Conservation (phyloP, 257 asterid species). For the Ilex aquifolium region DNA sequence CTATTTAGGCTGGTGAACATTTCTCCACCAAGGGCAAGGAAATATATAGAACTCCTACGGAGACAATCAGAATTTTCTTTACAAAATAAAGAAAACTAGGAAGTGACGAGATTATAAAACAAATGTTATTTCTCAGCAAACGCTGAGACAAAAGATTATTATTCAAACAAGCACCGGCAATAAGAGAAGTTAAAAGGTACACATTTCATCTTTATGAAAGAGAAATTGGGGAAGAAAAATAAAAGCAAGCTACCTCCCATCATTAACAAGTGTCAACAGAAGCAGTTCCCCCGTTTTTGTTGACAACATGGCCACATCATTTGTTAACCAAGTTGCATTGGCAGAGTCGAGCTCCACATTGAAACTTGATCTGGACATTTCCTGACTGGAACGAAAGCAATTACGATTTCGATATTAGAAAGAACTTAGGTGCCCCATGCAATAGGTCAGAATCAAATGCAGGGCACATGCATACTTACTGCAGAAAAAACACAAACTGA, state of each 20-base stretch:
- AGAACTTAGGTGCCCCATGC: background rate
- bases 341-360: constrained; percentile 88
- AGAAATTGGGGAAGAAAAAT: constrained; percentile 9
- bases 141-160: too few relatives aligned
- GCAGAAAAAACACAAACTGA: background rate
- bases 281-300: constrained; percentile 94
- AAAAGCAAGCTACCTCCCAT: constrained; percentile 69
- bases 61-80: too few relatives aligned
- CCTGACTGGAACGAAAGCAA: constrained; percentile 52
- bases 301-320: constrained; percentile 91
- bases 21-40: too few relatives aligned
- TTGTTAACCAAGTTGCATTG: constrained; percentile 85
- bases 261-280: constrained; percentile 77
- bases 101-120: too few relatives aligned
- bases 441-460: background rate
- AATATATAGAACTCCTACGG: too few relatives aligned
- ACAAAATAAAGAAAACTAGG: too few relatives aligned
- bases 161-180: background rate
- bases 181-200: constrained; percentile 2
- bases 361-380: constrained; percentile 73
- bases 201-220: constrained; percentile 8
- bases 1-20: too few relatives aligned
- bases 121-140: too few relatives aligned
- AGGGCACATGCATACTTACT: background rate
- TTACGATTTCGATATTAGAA: constrained; percentile 19